phyloP scores from a whole-genome alignment of 331 rosid genomes.

The Malus hybrid region DNA sequence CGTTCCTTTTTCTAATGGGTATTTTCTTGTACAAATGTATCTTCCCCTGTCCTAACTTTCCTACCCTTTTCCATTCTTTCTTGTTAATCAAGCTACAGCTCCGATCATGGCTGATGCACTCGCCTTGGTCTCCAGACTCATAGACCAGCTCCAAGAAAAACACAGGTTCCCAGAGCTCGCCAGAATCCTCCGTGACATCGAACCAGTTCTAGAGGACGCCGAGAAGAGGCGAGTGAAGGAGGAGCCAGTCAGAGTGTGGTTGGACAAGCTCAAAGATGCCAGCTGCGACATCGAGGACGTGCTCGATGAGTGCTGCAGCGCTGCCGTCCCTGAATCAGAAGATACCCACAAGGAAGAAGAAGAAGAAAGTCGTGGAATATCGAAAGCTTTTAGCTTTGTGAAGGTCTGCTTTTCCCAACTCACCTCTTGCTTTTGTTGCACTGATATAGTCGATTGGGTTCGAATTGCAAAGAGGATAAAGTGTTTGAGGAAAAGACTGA shows the following conservation, averaged over 20 bases:
- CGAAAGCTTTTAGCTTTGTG: not conserved
- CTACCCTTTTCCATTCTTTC: too few relatives aligned
- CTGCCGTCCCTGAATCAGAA: not conserved
- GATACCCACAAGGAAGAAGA: not conserved
- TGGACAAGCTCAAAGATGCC: conserved; percentile 8
- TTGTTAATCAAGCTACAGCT: too few relatives aligned
- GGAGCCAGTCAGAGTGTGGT: not conserved
- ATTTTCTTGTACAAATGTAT: too few relatives aligned
- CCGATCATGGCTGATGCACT: not conserved
- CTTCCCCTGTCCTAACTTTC: too few relatives aligned
- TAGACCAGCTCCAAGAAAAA: not conserved
- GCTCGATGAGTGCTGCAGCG: conserved; percentile 1
- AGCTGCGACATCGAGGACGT: not conserved
- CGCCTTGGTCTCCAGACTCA: not conserved
- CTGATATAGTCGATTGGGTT: not conserved
- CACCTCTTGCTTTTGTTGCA: not conserved
- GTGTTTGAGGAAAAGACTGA: not conserved
- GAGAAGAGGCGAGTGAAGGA: conserved; percentile 1
- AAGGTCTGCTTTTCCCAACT: conserved; percentile 8
- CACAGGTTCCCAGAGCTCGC: not conserved
- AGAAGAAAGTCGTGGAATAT: not conserved
- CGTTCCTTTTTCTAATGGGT: too few relatives aligned
- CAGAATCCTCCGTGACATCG: not conserved
- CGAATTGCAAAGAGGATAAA: not conserved
- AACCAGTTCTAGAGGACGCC: not conserved